Base-by-base conservation (phyloP, 2,329 filamentous ascomycete genomes). In the Pestalotiopsis sp. region DNA sequence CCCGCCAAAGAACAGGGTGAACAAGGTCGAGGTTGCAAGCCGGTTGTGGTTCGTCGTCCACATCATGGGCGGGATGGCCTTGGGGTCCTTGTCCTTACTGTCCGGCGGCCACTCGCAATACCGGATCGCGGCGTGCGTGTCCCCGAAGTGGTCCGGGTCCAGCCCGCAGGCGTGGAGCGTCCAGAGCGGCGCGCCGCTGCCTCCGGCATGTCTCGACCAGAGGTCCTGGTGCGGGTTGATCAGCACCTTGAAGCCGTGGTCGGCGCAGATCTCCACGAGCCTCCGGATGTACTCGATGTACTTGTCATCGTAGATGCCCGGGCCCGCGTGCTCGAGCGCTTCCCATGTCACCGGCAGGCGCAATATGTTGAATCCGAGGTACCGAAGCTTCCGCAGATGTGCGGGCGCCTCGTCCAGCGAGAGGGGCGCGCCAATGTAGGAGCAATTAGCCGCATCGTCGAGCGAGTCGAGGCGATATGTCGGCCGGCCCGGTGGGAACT, bases 1-100 rank as follows among this genome's bases (percentile, higher is more conserved):
- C 1, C 74, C 73, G 25, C 65, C 73, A 27, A 71, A 74, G 67
- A 75, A 75, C 13, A 75, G 68, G 1, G 73, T 67, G 45, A 74
- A 75, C 7, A 74, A 14, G 12, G 74, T 74, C 55, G 64, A 68
- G 23, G 70, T 60, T 3, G 70, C 71, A 3, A 75, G 67, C n/a
- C 74, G 66, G 68, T 70, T 75, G 64, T 74, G 70, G 59, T 75
- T 75, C 6, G 73, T 75, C n/a, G 72, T 74, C 74, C 73, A 75
- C 71, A 74, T 73, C 74, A 75, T 75, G 38, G 64, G 58, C 49
- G 74, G 73, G 36, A 71, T 73, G n/a, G 64, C 49, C 9, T 69
- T 71, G n/a, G 74, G 74, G 59, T 75, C 69, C 38, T 74, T 74
- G 11, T 72, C 68, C 31, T 71, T 58, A 57, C 69, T 38, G n/a